A percentile compares a stretch with the other conserved stretches of the same genome.
Evolutionary conservation across 1,284 basidiomycete species (phyloP).

Genomic region (Naganishia sp.): DNA sequence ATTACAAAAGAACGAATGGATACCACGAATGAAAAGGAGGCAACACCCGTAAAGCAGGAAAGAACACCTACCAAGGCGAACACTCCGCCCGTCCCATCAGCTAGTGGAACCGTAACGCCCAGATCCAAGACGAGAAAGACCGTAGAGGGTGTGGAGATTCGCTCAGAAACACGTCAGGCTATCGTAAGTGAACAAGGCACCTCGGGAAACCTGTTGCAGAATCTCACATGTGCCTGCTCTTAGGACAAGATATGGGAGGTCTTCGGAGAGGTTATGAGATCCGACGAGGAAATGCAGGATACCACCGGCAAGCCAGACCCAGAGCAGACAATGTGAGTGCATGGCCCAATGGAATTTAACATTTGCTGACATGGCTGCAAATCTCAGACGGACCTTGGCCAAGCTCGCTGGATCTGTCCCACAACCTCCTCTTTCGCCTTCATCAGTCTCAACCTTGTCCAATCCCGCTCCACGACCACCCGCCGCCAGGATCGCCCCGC

Average conservation of each 20-base stretch:
- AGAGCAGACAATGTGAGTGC: slow-evolving; percentile 41
- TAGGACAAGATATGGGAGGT: slow-evolving; percentile 45
- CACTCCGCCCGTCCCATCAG: no score
- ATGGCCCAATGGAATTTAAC: slow-evolving; percentile 1
- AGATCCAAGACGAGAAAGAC: slow-evolving; percentile 24
- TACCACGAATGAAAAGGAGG: neutral
- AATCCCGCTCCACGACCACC: slow-evolving; percentile 14
- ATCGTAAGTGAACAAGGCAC: slow-evolving; percentile 39
- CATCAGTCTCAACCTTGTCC: slow-evolving; percentile 37
- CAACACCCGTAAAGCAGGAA: no score
- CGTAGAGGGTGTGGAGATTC: slow-evolving; percentile 28
- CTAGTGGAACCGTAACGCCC: slow-evolving; percentile 2
- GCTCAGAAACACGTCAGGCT: slow-evolving; percentile 29
- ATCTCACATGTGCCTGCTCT: slow-evolving; percentile 8
- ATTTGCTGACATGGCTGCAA: neutral
- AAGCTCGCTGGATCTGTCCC: slow-evolving; percentile 41
- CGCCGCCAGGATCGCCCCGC: slow-evolving; percentile 29
- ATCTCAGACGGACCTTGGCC: slow-evolving; percentile 41
- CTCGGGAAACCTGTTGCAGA: neutral
- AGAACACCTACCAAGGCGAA: neutral
- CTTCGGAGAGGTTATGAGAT: slow-evolving; percentile 42
- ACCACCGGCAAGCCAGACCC: slow-evolving; percentile 30
- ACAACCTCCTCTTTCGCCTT: slow-evolving; percentile 41
- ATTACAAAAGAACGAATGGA: neutral
- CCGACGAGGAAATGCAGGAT: slow-evolving; percentile 36